Evolutionary conservation across 2,329 filamentous ascomycete species (phyloP), one percentile per base, ranked within the genome.

Genomic region (Metarhizium guizhouense): DNA sequence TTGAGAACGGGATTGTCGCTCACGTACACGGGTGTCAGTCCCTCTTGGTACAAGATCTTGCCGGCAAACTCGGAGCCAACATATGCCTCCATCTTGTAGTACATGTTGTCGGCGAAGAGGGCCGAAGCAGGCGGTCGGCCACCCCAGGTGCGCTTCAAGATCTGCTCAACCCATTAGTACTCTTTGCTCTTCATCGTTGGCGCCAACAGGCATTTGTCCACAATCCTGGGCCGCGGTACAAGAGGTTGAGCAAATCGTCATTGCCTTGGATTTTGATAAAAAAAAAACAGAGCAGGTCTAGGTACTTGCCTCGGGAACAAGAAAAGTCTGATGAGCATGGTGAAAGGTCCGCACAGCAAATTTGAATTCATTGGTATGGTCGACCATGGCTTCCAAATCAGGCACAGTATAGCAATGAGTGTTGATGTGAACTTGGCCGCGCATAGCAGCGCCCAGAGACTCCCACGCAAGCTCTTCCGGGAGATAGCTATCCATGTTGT

Each of bases 91-190:
- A 79, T 75, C 69, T 88, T 87, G 76, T 87, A 88, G 66, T 81
- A 86, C 81, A 87, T 87, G 65, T 84, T 86, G 63, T 88, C 84
- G 10, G 85, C 84, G 61, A 88, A 88, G 3, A 87, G 71, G n/a
- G 80, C 85, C 16, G 75, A 79, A 3, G 76, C 79, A n/a, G 78
- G 80, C 16, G 78, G 67, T 0, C 74, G 73, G 13, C 74, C 76
- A 14, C 81, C 80, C 70, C 75, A 83, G 0, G 77, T 77, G 51
- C 80, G 74, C 62, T 81, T 82, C 3, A 84, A 71, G 30, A 83
- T 78, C 74, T 77, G 32, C 3, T 13, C 4, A 0, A 10, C 1
- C 4, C 32, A 63, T 58, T 63, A 58, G 16, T 34, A 4, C n/a
- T 13, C 6, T 42, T 14, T 6, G 2, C 13, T 16, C 14, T 16